Evolutionary conservation across 108 stramenopile genomes (phyloP).

Genomic region (Conticribra guillardii): DNA sequence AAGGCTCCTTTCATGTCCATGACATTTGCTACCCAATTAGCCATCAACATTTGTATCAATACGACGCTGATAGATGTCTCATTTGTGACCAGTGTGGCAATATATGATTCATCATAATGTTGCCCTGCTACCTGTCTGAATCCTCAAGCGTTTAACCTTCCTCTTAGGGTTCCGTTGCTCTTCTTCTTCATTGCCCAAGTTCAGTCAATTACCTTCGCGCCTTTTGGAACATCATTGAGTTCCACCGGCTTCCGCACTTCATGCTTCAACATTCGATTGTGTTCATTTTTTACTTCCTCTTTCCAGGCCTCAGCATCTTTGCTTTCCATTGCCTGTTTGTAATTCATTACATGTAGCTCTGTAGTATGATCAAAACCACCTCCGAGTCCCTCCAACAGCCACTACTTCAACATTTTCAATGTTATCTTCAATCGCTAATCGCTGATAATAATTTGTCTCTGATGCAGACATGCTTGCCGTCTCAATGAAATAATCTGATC

Average conservation of each 20-base stretch:
- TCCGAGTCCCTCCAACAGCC: conserved; percentile 4
- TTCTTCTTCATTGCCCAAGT: conserved; percentile 41
- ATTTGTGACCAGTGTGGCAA: conserved; percentile 27
- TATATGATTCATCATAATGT: conserved; percentile 14
- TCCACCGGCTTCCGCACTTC: neutral
- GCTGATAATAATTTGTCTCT: neutral
- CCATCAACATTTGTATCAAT: conserved; percentile 1
- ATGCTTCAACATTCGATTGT: conserved; percentile 8
- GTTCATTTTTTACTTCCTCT: conserved; percentile 28
- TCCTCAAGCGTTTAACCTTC: too few species aligned
- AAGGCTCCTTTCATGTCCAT: neutral
- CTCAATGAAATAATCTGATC: too few species aligned
- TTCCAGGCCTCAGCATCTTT: conserved; percentile 20
- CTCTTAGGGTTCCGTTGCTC: too few species aligned
- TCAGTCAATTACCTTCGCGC: conserved; percentile 1
- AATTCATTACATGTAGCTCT: conserved; percentile 40
- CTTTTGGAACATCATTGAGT: neutral
- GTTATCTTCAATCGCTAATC: neutral
- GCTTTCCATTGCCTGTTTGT: conserved; percentile 30
- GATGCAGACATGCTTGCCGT: too few species aligned
- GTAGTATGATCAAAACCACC: conserved; percentile 30
- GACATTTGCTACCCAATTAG: neutral
- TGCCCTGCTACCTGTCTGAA: conserved; percentile 27
- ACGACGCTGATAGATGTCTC: conserved; percentile 20
- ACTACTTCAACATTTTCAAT: neutral